These are phyloP conservation scores for Colletotrichum sidae DNA, from an alignment of 2,329 filamentous ascomycete genomes.

Conservation along the genomic window DNA sequence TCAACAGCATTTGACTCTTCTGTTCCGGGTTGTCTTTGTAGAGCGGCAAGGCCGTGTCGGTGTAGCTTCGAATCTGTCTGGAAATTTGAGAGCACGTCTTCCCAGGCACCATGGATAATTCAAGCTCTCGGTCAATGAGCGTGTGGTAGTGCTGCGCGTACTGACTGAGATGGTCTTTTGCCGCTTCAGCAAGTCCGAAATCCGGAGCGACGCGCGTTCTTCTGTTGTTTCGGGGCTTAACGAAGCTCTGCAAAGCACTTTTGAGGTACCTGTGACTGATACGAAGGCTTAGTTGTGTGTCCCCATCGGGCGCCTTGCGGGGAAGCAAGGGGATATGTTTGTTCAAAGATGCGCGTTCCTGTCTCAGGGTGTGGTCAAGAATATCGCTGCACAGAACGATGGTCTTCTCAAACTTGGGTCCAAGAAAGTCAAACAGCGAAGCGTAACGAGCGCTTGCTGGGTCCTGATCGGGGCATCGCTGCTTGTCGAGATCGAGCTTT, in stretches of 20 bases:
- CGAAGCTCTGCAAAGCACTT: constrained; percentile 4
- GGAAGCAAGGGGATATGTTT: constrained; percentile 57
- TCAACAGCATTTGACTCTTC: constrained; percentile 64
- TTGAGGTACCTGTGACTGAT: constrained; percentile 53
- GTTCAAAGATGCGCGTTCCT: constrained; percentile 50
- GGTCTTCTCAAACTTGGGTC: constrained; percentile 42
- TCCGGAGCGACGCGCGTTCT: neutral
- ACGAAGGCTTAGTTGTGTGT: constrained; percentile 51
- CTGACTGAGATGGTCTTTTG: constrained; percentile 33
- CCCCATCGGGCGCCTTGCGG: constrained; percentile 44
- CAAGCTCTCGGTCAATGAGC: constrained; percentile 38
- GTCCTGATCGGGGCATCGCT: constrained; percentile 28
- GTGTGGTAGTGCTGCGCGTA: constrained; percentile 39
- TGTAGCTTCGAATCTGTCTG: constrained; percentile 48
- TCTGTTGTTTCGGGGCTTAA: neutral
- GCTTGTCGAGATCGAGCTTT: constrained; percentile 63
- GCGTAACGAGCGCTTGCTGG: constrained; percentile 39
- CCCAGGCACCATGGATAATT: neutral
- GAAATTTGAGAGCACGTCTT: constrained; percentile 43
- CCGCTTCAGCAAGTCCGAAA: constrained; percentile 20
- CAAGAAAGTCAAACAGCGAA: constrained; percentile 44
- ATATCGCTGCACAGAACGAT: constrained; percentile 45
- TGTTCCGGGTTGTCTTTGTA: constrained; percentile 60
- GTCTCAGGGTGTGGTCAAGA: constrained; percentile 51
- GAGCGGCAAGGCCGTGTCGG: constrained; percentile 45